Evolutionary conservation across 441 rosid species (phyloP).

Genomic region (Populus hybrid): DNA sequence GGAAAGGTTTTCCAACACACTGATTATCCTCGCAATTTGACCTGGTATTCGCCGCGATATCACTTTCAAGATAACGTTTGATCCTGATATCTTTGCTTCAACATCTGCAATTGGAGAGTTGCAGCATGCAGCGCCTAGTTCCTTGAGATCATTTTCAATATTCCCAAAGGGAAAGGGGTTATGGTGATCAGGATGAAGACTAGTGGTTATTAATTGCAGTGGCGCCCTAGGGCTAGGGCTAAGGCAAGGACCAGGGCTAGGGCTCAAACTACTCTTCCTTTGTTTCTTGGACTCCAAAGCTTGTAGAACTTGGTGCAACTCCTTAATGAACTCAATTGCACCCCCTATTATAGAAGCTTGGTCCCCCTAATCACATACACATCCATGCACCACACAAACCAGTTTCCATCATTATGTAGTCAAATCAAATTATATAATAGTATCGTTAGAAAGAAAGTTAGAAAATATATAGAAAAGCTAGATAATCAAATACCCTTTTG

Average conservation of each 20-base stretch:
- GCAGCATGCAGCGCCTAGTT: conserved; percentile 59
- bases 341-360: conserved; percentile 95
- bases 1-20: conserved; percentile 63
- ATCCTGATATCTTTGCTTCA: conserved; percentile 85
- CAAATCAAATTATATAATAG: background rate
- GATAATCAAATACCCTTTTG: conserved; percentile 54
- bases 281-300: conserved; percentile 80
- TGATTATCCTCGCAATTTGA: conserved; percentile 65
- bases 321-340: conserved; percentile 84
- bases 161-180: conserved; percentile 21
- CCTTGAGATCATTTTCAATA: conserved; percentile 33
- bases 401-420: too few species aligned
- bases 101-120: conserved; percentile 86
- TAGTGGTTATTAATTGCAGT: background rate
- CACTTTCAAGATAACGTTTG: conserved; percentile 70
- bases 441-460: background rate
- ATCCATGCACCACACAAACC: background rate
- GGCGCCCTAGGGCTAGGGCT: conserved; percentile 54
- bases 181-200: conserved; percentile 19
- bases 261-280: conserved; percentile 69
- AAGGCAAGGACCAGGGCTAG: conserved; percentile 46
- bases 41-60: conserved; percentile 52
- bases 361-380: conserved; percentile 54
- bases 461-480: background rate
- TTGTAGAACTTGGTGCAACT: conserved; percentile 73